phyloP scores from a whole-genome alignment of 495 filamentous ascomycete species.

The Xylaria palmicola region DNA sequence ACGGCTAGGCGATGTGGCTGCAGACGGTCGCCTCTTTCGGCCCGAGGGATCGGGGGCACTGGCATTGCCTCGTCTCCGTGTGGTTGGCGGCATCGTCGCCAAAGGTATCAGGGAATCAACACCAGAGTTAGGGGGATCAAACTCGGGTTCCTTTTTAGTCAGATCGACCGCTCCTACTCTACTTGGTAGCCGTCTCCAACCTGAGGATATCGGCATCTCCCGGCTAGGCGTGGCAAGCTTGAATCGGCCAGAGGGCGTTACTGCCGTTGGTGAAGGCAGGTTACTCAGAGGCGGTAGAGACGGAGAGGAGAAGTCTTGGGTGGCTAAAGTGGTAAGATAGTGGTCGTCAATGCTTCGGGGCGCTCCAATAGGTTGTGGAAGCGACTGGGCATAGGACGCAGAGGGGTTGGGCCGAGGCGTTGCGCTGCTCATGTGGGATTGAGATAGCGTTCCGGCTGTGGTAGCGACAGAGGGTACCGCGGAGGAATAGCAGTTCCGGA shows the following conservation, averaged over 20 bases:
- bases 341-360: slow-evolving; percentile 26
- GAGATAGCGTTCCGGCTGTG: background rate
- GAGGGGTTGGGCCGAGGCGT: background rate
- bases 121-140: slow-evolving; percentile 1
- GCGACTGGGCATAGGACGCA: background rate
- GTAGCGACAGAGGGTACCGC: background rate
- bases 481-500: background rate
- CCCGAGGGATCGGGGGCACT: background rate
- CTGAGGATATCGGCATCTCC: slow-evolving; percentile 16
- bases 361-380: background rate
- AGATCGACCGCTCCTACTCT: slow-evolving; percentile 21
- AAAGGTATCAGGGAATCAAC: slow-evolving; percentile 20
- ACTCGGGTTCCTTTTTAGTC: slow-evolving; percentile 24
- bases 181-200: slow-evolving; percentile 6
- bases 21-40: slow-evolving; percentile 32
- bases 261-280: slow-evolving; percentile 19
- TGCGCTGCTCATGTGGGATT: slow-evolving; percentile 7
- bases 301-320: slow-evolving; percentile 38
- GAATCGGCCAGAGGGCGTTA: slow-evolving; percentile 17
- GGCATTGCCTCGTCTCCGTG: slow-evolving; percentile 16
- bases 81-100: slow-evolving; percentile 20
- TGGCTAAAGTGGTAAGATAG: slow-evolving; percentile 27
- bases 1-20: slow-evolving; percentile 22
- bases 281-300: slow-evolving; percentile 30
- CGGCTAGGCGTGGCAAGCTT: slow-evolving; percentile 19